Base-by-base conservation (phyloP, 148 eudicot species). In the Camellia lanceoleosa region DNA sequence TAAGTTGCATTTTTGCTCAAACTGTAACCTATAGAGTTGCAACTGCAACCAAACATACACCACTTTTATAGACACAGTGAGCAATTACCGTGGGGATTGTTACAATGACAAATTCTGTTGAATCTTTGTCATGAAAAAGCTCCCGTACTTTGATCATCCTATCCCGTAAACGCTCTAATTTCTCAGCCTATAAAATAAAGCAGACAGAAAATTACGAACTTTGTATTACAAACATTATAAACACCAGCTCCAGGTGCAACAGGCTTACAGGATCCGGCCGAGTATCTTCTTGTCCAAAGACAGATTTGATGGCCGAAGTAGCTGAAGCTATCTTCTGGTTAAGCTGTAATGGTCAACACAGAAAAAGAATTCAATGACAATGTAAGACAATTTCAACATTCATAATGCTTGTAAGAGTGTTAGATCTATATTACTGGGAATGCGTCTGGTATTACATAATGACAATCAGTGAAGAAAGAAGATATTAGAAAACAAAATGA, bases 21-120 rank as follows among this genome's bases (percentile, higher is more conserved):
- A 13, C 14, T 10, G 4, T 18, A 66, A 46, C 60, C 23, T 5
- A 74, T 42, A 61, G 16, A 75, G n/a, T 19, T 30, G 38, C 38
- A 30, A 30, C 38, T 30, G 47, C 15, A 20, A 64, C 75, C 68
- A 19, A 20, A 56, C 41, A 20, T 56, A 30, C 30, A 5, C 75
- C 23, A 12, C 49, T 12, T 38, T 47, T 38, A 2, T 71, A 43
- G 30, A 72, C 15, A 20, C 47, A 62, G 64, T 0, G 38, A 71
- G 66, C 14, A 63, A 64, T 84, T 93, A 95, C 98, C 93, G 98
- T 93, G 62, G 99, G 99, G 69, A 96, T 96, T n/a, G 99, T 96
- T 62, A 96, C 99, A 64, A 96, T 93, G 83, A 96, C 93, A 80
- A 96, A 96, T 84, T 96, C 99, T 81, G 99, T 96, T 62, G 99